Percentiles rank a stretch among this genome's conserved stretches.
These are phyloP conservation scores for Filobasidium wieringae DNA, from an alignment of 768 basidiomycete genomes.

Conservation along the genomic window DNA sequence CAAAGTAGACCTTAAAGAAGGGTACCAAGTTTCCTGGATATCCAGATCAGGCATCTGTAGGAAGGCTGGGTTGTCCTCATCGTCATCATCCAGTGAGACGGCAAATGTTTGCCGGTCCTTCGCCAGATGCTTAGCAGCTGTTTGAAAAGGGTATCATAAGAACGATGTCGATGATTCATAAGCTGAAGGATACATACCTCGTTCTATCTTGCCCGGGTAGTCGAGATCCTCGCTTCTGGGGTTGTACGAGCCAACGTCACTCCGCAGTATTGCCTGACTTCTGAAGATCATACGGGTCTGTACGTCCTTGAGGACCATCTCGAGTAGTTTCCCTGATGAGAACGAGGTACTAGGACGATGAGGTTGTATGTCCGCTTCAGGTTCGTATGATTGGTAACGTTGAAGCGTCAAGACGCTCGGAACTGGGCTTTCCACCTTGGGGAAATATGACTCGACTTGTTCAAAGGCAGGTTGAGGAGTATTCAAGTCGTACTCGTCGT, in stretches of 20 bases:
- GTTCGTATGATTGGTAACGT: slow-evolving; percentile 4
- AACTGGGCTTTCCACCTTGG: not conserved
- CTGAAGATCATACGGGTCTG: slow-evolving; percentile 94
- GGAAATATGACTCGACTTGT: slow-evolving; percentile 9
- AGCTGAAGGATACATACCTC: slow-evolving; percentile 41
- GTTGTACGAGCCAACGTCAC: slow-evolving; percentile 71
- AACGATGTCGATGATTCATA: slow-evolving; percentile 4
- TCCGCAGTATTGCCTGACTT: slow-evolving; percentile 79
- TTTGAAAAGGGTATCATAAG: not conserved
- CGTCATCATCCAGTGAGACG: slow-evolving; percentile 42
- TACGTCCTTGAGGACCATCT: slow-evolving; percentile 88
- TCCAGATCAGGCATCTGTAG: slow-evolving; percentile 61
- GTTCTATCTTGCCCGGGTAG: slow-evolving; percentile 68
- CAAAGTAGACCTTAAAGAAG: slow-evolving; percentile 71
- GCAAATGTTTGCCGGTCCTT: slow-evolving; percentile 11
- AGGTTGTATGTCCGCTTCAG: slow-evolving; percentile 7
- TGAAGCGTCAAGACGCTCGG: not conserved
- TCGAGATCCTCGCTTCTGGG: slow-evolving; percentile 62
- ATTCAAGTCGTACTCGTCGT: slow-evolving; percentile 14
- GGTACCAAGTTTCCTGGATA: slow-evolving; percentile 80
- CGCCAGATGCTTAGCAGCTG: slow-evolving; percentile 1
- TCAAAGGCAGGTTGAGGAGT: slow-evolving; percentile 35
- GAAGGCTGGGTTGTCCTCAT: slow-evolving; percentile 41
- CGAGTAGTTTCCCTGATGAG: slow-evolving; percentile 67
- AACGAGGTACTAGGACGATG: slow-evolving; percentile 46